Evolutionary conservation across 495 filamentous ascomycete genomes (phyloP), one percentile per base, ranked within the genome.

Genomic region (Trichoderma erinaceum): DNA sequence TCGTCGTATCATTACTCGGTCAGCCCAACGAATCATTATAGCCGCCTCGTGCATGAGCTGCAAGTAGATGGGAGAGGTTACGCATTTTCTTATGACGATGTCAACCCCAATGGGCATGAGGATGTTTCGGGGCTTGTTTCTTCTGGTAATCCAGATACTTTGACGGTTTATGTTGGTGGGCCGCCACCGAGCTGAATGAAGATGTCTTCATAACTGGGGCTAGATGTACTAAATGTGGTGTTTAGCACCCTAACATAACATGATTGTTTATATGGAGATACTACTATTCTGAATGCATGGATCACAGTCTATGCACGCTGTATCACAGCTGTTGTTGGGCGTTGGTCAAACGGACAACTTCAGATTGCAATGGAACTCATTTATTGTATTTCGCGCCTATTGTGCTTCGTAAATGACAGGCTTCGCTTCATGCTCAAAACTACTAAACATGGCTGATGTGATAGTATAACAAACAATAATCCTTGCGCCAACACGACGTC

Each of bases 1-100:
- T 44, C 35, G 16, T 21, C 32, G 7, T n/a, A 65, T 44, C 21
- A 43, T 18, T 65, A 65, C 35, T 18, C 6, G 5, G 63, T 65
- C 15, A 27, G 16, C 15, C 63, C 63, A 5, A 65, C 63, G 18
- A 82, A 75, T 72, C 77, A 77, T 70, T 84, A 82, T 72, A 72
- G 71, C 50, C 73, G 75, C 25, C 71, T 82, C 68, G 74, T 84
- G 21, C 81, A 84, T 75, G 63, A 78, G 69, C 71, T 78, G 68
- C 76, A 81, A 70, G 38, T 74, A 13, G 77, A 80, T 70, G 73
- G 75, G 10, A 72, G 73, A 46, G 81, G 81, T 0, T 84, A 84
- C 52, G 78, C 81, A 12, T 84, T 84, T 69, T 69, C 81, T 0
- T 84, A 80, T 69, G 81, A 84, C 63, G 81, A 84, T 68, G 81